Conservation (phyloP, 129 eudicot genomes). For the Centaurea solstitialis region DNA sequence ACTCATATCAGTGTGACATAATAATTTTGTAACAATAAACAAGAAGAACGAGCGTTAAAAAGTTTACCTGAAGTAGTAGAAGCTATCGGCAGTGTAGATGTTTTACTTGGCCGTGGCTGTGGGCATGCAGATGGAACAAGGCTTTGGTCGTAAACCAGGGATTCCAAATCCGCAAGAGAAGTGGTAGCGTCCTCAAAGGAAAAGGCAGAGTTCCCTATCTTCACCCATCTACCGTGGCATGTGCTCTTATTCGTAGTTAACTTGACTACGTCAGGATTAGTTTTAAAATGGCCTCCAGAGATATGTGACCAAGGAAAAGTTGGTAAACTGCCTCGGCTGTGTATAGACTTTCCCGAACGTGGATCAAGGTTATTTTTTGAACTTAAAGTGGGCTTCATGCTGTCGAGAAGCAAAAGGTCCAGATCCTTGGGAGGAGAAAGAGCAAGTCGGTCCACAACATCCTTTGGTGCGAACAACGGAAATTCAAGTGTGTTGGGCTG, state of each 20-base stretch:
- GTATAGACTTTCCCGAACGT: constrained; percentile 15
- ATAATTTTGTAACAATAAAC: not conserved
- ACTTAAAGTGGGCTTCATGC: constrained; percentile 53
- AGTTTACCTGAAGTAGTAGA: constrained; percentile 58
- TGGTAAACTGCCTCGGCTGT: constrained; percentile 70
- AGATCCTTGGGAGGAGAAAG: constrained; percentile 84
- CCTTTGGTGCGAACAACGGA: constrained; percentile 59
- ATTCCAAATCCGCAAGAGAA: constrained; percentile 48
- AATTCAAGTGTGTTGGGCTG: constrained; percentile 30
- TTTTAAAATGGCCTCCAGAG: constrained; percentile 63
- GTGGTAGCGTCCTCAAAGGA: constrained; percentile 44
- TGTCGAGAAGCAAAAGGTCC: constrained; percentile 77
- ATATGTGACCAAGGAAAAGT: constrained; percentile 91
- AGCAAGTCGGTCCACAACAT: constrained; percentile 60
- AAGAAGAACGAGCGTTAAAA: not conserved
- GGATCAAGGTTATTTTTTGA: constrained; percentile 37
- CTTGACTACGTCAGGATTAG: constrained; percentile 65
- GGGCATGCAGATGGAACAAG: constrained; percentile 58
- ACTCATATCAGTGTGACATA: not conserved
- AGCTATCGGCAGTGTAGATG: constrained; percentile 28
- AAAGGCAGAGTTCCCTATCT: constrained; percentile 45
- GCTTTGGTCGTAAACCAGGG: constrained; percentile 54
- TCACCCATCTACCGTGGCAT: constrained; percentile 95
- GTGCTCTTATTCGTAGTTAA: constrained; percentile 47
- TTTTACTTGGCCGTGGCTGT: constrained; percentile 31